phyloP scores from a whole-genome alignment of 345 rosid species.

The Microcos paniculata region DNA sequence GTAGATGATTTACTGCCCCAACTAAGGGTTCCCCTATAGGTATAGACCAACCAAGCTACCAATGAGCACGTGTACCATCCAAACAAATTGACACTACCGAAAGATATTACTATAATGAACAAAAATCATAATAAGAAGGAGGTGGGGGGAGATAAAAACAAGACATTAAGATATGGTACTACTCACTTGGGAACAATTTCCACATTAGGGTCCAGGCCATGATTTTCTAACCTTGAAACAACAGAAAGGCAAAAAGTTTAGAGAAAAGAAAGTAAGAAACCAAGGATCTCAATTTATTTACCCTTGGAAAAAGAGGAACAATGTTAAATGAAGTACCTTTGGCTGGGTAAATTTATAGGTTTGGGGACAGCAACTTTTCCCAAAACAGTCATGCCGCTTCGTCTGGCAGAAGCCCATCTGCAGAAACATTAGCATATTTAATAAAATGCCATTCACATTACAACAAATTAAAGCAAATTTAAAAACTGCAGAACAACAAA shows the following conservation, averaged over 20 bases:
- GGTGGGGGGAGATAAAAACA: neutral
- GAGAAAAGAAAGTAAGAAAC: neutral
- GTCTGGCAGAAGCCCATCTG: slow-evolving; percentile 85
- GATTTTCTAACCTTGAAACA: slow-evolving; percentile 89
- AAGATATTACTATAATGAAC: neutral
- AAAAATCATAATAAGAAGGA: neutral
- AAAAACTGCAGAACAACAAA: neutral
- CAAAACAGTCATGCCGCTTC: slow-evolving; percentile 87
- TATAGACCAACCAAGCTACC: too few species aligned
- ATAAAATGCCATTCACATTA: neutral
- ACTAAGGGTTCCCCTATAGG: slow-evolving; percentile 74
- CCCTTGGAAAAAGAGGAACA: neutral
- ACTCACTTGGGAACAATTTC: slow-evolving; percentile 99
- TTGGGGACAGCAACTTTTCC: slow-evolving; percentile 98
- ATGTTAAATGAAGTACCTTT: slow-evolving; percentile 50
- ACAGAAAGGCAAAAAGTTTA: slow-evolving; percentile 14
- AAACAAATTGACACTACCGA: neutral
- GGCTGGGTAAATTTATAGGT: slow-evolving; percentile 98
- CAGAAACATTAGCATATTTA: slow-evolving; percentile 12
- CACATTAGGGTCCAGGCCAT: slow-evolving; percentile 91
- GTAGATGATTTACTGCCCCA: slow-evolving; percentile 91
- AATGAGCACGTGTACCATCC: too few species aligned
- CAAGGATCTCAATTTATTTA: neutral
- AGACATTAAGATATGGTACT: neutral
- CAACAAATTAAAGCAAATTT: neutral